phyloP scores from a whole-genome alignment of 257 asterid species.

The Apocynum venetum region DNA sequence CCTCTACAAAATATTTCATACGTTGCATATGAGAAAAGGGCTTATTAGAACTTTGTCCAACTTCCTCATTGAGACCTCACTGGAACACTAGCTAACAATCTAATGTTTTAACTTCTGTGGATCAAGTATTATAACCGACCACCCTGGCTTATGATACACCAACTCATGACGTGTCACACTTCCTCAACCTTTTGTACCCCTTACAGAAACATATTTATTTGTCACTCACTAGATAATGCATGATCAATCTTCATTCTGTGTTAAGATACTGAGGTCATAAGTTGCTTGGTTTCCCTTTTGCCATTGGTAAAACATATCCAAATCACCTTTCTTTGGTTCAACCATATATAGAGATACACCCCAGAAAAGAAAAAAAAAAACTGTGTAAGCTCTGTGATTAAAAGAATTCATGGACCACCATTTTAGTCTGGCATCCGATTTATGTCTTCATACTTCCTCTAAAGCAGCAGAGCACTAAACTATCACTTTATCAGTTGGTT shows the following conservation, averaged over 20 bases:
- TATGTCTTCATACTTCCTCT: neutral
- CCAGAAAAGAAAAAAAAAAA: neutral
- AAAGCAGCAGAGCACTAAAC: conserved; percentile 15
- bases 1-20: too few species aligned
- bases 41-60: too few species aligned
- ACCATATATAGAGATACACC: neutral
- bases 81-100: too few species aligned
- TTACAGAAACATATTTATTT: neutral
- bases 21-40: too few species aligned
- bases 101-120: too few species aligned
- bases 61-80: too few species aligned
- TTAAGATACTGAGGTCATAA: neutral
- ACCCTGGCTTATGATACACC: too few species aligned
- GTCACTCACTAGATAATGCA: neutral
- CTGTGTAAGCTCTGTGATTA: neutral
- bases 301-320: neutral
- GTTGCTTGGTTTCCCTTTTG: conserved; percentile 3
- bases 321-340: conserved; percentile 1
- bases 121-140: too few species aligned
- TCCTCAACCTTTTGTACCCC: too few species aligned
- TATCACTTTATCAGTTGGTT: neutral
- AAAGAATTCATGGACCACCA: conserved; percentile 17
- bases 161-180: too few species aligned
- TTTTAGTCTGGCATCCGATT: conserved; percentile 8
- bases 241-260: neutral